Percentiles rank a stretch among this genome's conserved stretches.
These are phyloP conservation scores for Alternaria burnsii DNA, from an alignment of 2,329 filamentous ascomycete genomes.

Conservation along the genomic window DNA sequence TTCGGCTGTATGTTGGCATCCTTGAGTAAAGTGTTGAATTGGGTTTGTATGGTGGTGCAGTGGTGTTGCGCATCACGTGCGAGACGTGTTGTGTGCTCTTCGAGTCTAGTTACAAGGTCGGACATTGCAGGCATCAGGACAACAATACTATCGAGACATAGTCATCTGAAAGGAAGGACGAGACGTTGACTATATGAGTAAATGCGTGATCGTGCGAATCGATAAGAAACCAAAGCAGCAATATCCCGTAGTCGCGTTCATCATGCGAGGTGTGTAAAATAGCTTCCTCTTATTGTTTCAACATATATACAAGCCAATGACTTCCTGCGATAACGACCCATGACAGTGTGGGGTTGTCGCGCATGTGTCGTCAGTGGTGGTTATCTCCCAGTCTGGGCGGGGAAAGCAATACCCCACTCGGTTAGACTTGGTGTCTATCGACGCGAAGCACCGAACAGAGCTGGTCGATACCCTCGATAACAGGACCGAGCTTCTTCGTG, in stretches of 20 bases:
- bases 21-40: conserved; percentile 10
- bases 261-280: conserved; percentile 16
- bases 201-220: neutral
- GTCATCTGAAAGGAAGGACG: neutral
- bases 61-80: conserved; percentile 20
- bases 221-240: neutral
- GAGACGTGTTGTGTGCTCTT: conserved; percentile 26
- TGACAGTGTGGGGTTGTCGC: conserved; percentile 25
- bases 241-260: neutral
- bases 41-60: neutral
- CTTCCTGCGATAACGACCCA: conserved; percentile 23
- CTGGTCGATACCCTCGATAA: conserved; percentile 5
- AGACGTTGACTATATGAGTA: neutral
- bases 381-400: conserved; percentile 14
- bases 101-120: conserved; percentile 14
- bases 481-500: neutral
- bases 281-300: conserved; percentile 13
- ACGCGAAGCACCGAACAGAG: conserved; percentile 16
- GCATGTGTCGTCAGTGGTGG: conserved; percentile 24
- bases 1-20: conserved; percentile 24
- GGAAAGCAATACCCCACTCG: conserved; percentile 35
- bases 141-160: neutral
- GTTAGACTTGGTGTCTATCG: conserved; percentile 18
- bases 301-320: conserved; percentile 3
- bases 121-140: conserved; percentile 14